Evolutionary conservation across 371 early-diverging fungal genomes (phyloP), one percentile per base, ranked within the genome.

Genomic region (Actinomortierella wolfii): DNA sequence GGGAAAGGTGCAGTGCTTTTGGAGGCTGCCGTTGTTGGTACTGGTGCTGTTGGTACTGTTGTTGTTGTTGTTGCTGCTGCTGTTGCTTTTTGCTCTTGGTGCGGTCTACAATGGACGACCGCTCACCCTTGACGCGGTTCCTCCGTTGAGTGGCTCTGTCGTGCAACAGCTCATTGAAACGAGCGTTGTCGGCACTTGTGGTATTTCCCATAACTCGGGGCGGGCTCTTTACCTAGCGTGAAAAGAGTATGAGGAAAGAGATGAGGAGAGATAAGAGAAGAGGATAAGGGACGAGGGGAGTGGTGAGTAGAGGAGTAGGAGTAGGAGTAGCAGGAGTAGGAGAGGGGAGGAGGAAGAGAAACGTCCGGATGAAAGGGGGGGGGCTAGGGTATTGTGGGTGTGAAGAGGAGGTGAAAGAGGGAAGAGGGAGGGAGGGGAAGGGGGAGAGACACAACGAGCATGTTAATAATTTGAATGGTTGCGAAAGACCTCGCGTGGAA

Each of bases 141-240:
- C 34, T 34, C 55, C 56, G 58, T 24, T 55, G 57, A 44, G 51
- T 68, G 41, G 66, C 73, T 20, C 66, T 54, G 13, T 57, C 52
- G 34, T 51, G 65, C 20, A 71, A 40, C 18, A 71, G 56, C 40
- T 71, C 73, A 55, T 59, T 71, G 59, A 71, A 65, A n/a, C 57
- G 65, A 24, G 65, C 73, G 26, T 65, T 61, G 59, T 71, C 73
- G 9, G 73, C 65, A 28, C 73, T 71, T 3, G 73, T 65, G 26
- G 65, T 62, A 55, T 71, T 71, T 51, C 73, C 73, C 73, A 71
- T 71, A 29, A 24, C 26, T 34, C 11, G 34, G 34, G 11, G 34
- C 11, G 34, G 34, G 34, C 34, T 34, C 34, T 6, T 4, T 34
- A 11, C 4, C 34, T 6, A 34, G 34, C 4, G 34, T 2, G 47